A percentile compares a stretch with the other conserved stretches of the same genome.
Evolutionary conservation across 176 grass and related monocot genomes (phyloP).

Genomic region (Hyparrhenia diplandra): DNA sequence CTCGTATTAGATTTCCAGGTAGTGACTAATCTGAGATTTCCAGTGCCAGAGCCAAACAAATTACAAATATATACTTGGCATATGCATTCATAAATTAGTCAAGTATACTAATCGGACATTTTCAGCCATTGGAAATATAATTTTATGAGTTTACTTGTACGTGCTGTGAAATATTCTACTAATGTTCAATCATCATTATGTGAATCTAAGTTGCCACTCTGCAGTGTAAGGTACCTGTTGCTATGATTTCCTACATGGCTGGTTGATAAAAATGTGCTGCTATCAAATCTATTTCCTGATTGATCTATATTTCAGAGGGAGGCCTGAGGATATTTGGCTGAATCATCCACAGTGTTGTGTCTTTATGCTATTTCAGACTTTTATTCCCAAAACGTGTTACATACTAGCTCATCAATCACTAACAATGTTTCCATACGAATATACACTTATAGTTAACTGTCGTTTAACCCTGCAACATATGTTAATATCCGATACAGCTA

Average conservation of each 20-base stretch:
- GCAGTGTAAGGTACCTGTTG: not conserved
- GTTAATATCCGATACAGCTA: not conserved
- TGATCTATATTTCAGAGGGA: not conserved
- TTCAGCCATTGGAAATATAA: not conserved
- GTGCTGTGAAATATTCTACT: not conserved
- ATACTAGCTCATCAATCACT: not conserved
- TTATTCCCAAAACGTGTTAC: not conserved
- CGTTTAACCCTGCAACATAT: not conserved
- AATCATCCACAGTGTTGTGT: not conserved
- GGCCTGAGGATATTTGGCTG: not conserved
- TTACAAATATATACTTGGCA: not conserved
- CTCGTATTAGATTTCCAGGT: not conserved
- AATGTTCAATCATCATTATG: not conserved
- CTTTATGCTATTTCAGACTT: not conserved
- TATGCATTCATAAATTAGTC: not conserved
- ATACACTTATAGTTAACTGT: not conserved
- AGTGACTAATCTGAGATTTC: not conserved
- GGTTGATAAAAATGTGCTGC: not conserved
- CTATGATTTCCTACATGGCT: not conserved
- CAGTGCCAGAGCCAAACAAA: not conserved
- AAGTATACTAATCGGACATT: not conserved
- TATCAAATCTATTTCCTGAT: not conserved
- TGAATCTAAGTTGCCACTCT: conserved; percentile 6
- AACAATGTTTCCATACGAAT: not conserved
- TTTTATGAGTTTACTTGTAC: not conserved